These are phyloP conservation scores for Phalaenopsis equestris DNA, from an alignment of 106 monocot species.

Conservation along the genomic window DNA sequence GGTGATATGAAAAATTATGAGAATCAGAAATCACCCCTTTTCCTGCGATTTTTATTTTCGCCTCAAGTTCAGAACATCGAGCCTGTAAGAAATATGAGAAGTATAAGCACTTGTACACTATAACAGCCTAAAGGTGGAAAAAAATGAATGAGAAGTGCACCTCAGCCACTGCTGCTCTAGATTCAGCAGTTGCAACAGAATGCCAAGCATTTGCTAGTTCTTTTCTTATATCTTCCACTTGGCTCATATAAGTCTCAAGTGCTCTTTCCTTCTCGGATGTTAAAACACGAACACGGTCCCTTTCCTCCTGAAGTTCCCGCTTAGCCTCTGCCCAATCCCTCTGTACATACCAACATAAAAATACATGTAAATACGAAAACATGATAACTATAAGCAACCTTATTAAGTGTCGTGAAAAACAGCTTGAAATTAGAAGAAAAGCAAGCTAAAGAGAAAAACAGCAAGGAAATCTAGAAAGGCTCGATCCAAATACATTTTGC, in stretches of 20 bases:
- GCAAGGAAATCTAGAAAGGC: too few relatives aligned
- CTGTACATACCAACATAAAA: constrained; percentile 17
- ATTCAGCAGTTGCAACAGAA: constrained; percentile 71
- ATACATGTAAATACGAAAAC: background rate
- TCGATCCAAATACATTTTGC: too few relatives aligned
- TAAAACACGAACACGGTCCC: constrained; percentile 57
- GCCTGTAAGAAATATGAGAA: constrained; percentile 31
- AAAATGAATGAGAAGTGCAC: constrained; percentile 23
- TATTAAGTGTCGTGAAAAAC: background rate
- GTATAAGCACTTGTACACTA: background rate
- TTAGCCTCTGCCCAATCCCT: constrained; percentile 88
- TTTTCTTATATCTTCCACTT: constrained; percentile 72
- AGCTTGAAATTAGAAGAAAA: background rate
- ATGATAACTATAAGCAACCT: background rate
- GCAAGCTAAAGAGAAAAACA: too few relatives aligned
- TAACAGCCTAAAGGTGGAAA: background rate
- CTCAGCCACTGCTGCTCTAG: constrained; percentile 84
- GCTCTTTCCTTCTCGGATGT: constrained; percentile 57
- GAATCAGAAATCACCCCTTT: constrained; percentile 26
- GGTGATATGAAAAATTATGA: background rate
- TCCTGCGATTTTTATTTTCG: constrained; percentile 20
- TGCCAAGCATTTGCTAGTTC: constrained; percentile 75
- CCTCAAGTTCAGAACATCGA: constrained; percentile 61
- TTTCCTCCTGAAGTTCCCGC: constrained; percentile 83
- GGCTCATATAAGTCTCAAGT: constrained; percentile 39